Conservation (phyloP, 306 rosid species). For the Clitoria ternatea region DNA sequence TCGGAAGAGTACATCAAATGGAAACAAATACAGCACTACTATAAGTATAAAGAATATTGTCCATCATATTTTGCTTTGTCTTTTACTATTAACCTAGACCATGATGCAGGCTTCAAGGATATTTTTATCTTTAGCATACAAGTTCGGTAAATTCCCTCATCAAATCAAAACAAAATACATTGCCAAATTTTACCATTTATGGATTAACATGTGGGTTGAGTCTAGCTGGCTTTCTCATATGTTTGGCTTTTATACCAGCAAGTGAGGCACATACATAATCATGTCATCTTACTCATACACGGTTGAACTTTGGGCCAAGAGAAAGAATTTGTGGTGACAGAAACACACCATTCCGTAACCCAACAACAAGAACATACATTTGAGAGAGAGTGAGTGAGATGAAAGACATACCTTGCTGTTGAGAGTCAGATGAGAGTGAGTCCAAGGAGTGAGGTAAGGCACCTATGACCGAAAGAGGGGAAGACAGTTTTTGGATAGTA, state of each 20-base stretch:
- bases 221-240: slow-evolving; percentile 18
- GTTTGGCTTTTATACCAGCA: slow-evolving; percentile 20
- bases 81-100: slow-evolving; percentile 30
- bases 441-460: too few relatives aligned
- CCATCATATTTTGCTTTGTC: slow-evolving; percentile 36
- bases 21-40: slow-evolving; percentile 20
- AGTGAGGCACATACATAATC: slow-evolving; percentile 12
- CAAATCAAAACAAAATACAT: slow-evolving; percentile 18
- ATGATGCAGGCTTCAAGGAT: slow-evolving; percentile 11
- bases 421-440: too few relatives aligned
- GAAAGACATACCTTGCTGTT: too few relatives aligned
- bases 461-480: too few relatives aligned
- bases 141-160: slow-evolving; percentile 23
- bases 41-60: slow-evolving; percentile 15
- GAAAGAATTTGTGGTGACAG: slow-evolving; percentile 5
- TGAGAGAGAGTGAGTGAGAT: too few relatives aligned
- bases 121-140: slow-evolving; percentile 20
- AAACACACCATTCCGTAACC: slow-evolving; percentile 18
- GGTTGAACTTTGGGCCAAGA: slow-evolving; percentile 11
- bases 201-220: slow-evolving; percentile 29
- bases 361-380: too few relatives aligned
- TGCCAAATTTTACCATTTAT: slow-evolving; percentile 31
- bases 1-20: slow-evolving; percentile 1
- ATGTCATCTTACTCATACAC: slow-evolving; percentile 13
- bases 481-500: too few relatives aligned